A percentile compares a stretch with the other conserved stretches of the same genome.
phyloP scores from a whole-genome alignment of 2,329 filamentous ascomycete genomes.

The Colletotrichum lupini region DNA sequence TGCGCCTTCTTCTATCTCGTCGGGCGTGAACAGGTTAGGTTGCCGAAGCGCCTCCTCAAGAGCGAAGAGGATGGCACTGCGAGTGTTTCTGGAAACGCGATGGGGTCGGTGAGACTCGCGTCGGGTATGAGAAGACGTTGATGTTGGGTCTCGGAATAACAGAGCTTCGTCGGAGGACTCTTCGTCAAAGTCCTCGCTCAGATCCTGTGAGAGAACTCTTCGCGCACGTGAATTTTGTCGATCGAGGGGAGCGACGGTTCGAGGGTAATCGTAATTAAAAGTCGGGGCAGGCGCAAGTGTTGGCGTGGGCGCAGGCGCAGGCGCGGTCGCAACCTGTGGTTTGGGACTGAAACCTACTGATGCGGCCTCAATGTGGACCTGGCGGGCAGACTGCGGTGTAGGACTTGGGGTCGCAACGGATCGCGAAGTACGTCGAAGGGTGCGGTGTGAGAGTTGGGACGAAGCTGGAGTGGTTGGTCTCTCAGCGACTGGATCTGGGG shows the following conservation, averaged over 20 bases:
- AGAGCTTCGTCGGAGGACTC: slow-evolving; percentile 47
- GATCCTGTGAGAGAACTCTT: slow-evolving; percentile 59
- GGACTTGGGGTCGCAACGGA: slow-evolving; percentile 58
- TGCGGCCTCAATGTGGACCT: slow-evolving; percentile 58
- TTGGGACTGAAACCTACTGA: slow-evolving; percentile 60
- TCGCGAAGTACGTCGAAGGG: slow-evolving; percentile 63
- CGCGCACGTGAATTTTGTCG: slow-evolving; percentile 39
- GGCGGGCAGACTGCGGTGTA: slow-evolving; percentile 48
- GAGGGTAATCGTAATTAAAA: slow-evolving; percentile 32
- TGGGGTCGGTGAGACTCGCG: slow-evolving; percentile 55
- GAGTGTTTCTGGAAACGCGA: slow-evolving; percentile 84
- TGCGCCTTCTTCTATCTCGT: slow-evolving; percentile 88
- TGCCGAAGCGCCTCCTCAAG: slow-evolving; percentile 90
- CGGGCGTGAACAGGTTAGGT: slow-evolving; percentile 84
- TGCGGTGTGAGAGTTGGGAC: slow-evolving; percentile 57
- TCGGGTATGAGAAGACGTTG: slow-evolving; percentile 45
- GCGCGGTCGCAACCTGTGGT: slow-evolving; percentile 48
- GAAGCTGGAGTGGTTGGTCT: slow-evolving; percentile 56
- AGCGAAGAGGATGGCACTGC: slow-evolving; percentile 90
- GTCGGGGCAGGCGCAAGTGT: slow-evolving; percentile 30
- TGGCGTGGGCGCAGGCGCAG: slow-evolving; percentile 39
- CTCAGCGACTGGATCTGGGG: slow-evolving; percentile 52
- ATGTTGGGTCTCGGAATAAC: slow-evolving; percentile 37
- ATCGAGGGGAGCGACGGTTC: slow-evolving; percentile 40
- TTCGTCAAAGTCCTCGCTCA: slow-evolving; percentile 58